Percentiles rank a stretch among this genome's conserved stretches.
These are phyloP conservation scores for Ceriops zippeliana DNA, from an alignment of 345 rosid genomes.

Conservation along the genomic window DNA sequence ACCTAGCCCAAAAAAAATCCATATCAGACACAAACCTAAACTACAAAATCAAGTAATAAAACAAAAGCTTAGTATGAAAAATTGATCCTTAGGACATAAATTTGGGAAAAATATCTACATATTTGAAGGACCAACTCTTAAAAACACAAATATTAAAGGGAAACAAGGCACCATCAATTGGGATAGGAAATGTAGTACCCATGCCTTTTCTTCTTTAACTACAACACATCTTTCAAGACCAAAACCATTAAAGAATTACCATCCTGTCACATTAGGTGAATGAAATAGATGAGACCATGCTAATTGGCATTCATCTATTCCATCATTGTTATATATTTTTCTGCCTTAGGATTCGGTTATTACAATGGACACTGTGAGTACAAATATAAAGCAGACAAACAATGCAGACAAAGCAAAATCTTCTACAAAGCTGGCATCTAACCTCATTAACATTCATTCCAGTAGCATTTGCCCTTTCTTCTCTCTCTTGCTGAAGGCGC, in stretches of 20 bases:
- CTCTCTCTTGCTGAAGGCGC: slow-evolving; percentile 44
- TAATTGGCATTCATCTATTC: not conserved
- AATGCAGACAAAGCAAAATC: not conserved
- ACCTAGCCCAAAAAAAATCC: slow-evolving; percentile 34
- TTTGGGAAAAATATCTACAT: too few species aligned
- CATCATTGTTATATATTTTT: not conserved
- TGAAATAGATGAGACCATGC: not conserved
- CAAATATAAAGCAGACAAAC: not conserved
- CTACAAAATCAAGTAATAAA: not conserved
- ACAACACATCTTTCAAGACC: not conserved
- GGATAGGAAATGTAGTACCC: too few species aligned
- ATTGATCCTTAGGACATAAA: too few species aligned
- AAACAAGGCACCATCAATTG: not conserved
- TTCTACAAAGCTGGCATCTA: slow-evolving; percentile 17
- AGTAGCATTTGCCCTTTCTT: slow-evolving; percentile 37
- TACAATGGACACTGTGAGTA: not conserved
- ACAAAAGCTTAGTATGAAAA: too few species aligned
- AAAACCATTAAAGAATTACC: not conserved
- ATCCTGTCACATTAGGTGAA: not conserved
- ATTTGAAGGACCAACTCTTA: not conserved
- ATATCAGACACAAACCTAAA: slow-evolving; percentile 11
- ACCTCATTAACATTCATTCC: slow-evolving; percentile 50
- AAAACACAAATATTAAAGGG: not conserved
- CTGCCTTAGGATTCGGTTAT: not conserved
- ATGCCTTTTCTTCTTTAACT: not conserved